Evolutionary conservation across 2,329 filamentous ascomycete genomes (phyloP).

Genomic region (Cordyceps fumosorosea): DNA sequence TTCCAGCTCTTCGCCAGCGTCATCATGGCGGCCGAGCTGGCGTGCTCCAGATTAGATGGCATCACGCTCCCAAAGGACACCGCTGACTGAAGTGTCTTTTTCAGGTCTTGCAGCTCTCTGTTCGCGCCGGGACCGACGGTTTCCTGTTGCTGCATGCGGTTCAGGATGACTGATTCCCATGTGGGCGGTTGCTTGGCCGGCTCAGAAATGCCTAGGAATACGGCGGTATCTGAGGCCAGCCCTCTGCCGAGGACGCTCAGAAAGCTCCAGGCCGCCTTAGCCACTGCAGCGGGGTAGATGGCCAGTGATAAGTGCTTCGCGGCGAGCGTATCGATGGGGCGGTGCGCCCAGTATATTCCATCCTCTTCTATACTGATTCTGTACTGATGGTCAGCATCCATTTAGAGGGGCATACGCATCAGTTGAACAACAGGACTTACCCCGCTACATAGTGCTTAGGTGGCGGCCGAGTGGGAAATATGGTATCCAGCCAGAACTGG

Average conservation of each 20-base stretch:
- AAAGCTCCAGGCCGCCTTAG: slow-evolving; percentile 46
- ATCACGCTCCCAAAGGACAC: background rate
- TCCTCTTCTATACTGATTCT: slow-evolving; percentile 47
- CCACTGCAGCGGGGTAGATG: slow-evolving; percentile 47
- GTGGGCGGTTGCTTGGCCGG: slow-evolving; percentile 20
- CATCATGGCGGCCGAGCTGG: slow-evolving; percentile 19
- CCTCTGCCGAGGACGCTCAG: slow-evolving; percentile 40
- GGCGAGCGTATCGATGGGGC: slow-evolving; percentile 40
- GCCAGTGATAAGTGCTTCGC: slow-evolving; percentile 41
- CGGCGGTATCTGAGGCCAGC: slow-evolving; percentile 36
- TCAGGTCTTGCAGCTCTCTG: slow-evolving; percentile 4
- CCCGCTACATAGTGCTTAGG: slow-evolving; percentile 53
- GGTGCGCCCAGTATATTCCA: slow-evolving; percentile 39
- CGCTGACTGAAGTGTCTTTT: background rate
- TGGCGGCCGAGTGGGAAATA: slow-evolving; percentile 53
- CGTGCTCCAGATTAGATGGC: background rate
- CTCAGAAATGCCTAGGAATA: slow-evolving; percentile 38
- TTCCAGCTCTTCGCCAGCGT: slow-evolving; percentile 42
- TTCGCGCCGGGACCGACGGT: background rate
- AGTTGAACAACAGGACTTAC: slow-evolving; percentile 32
- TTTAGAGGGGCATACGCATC: background rate
- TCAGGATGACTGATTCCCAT: slow-evolving; percentile 27
- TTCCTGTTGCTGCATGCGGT: slow-evolving; percentile 22
- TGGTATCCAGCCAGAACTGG: slow-evolving; percentile 53
- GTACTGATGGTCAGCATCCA: background rate